A percentile compares a stretch with the other conserved stretches of the same genome.
phyloP scores from a whole-genome alignment of 225 moss, liverwort and hornwort species.

The Physcomitrellopsis africana region DNA sequence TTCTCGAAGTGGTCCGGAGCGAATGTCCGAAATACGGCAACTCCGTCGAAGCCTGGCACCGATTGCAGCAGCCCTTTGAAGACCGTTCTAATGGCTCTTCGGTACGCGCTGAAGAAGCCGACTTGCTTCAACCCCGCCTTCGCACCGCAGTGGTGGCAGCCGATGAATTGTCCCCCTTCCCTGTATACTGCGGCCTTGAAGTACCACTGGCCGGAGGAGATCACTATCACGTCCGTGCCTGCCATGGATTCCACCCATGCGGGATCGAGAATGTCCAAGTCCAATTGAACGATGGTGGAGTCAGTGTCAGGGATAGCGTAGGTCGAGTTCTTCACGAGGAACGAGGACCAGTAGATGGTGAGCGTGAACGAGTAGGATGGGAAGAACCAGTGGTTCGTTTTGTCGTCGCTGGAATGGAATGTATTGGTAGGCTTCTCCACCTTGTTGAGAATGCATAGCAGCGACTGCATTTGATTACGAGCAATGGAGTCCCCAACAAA shows the following conservation, averaged over 20 bases:
- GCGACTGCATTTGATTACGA: constrained; percentile 80
- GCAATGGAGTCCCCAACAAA: constrained; percentile 84
- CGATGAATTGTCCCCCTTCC: constrained; percentile 44
- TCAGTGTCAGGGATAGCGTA: constrained; percentile 30
- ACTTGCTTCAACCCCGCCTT: constrained; percentile 34
- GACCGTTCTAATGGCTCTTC: constrained; percentile 43
- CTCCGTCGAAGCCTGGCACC: constrained; percentile 45
- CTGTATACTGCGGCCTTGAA: constrained; percentile 62
- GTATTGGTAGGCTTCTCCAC: constrained; percentile 56
- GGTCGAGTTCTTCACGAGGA: constrained; percentile 52
- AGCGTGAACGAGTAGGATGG: constrained; percentile 62
- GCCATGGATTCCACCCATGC: constrained; percentile 51
- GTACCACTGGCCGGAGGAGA: constrained; percentile 81
- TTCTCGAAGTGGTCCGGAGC: constrained; percentile 71
- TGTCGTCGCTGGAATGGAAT: constrained; percentile 41
- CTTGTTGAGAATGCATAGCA: constrained; percentile 73
- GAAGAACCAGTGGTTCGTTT: constrained; percentile 50
- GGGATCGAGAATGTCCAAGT: constrained; percentile 59
- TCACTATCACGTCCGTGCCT: constrained; percentile 54
- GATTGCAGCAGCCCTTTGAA: constrained; percentile 37
- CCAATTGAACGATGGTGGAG: constrained; percentile 45
- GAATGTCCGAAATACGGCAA: constrained; percentile 66
- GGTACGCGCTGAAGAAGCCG: constrained; percentile 50
- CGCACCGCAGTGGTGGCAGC: constrained; percentile 68
- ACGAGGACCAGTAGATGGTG: constrained; percentile 69